Evolutionary conservation across 1,284 basidiomycete genomes (phyloP).

Genomic region (Cutaneotrichosporon sp.): DNA sequence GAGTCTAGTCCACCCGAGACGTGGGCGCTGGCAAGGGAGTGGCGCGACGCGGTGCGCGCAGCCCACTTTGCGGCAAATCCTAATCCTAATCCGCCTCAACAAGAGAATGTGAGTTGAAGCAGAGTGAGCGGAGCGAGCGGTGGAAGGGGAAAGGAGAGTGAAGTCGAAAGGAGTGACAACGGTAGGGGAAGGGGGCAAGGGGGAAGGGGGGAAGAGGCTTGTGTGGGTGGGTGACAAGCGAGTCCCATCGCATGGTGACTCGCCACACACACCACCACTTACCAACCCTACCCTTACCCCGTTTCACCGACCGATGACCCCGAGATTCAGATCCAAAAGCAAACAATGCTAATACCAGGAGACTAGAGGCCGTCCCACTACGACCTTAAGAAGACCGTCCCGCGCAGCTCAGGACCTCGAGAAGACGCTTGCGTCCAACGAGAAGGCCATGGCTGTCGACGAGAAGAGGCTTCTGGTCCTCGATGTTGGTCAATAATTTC

Average conservation of each 20-base stretch:
- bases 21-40: not conserved
- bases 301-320: not conserved
- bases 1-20: constrained; percentile 1
- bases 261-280: not conserved
- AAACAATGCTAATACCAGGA: not conserved
- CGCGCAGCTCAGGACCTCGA: not conserved
- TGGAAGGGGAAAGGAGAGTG: not conserved
- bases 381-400: not conserved
- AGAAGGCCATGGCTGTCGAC: not conserved
- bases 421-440: not conserved
- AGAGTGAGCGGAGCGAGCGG: too few relatives aligned
- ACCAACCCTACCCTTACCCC: not conserved
- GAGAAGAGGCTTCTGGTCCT: not conserved
- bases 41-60: constrained; percentile 7
- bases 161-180: not conserved
- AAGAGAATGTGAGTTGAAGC: not conserved
- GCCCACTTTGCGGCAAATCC: not conserved
- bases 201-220: too few relatives aligned
- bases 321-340: not conserved
- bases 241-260: not conserved
- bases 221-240: not conserved
- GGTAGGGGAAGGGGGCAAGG: not conserved
- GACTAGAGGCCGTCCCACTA: not conserved
- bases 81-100: not conserved
- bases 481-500: not conserved